Percentiles rank a stretch among this genome's conserved stretches.
Conservation (phyloP, 2,329 filamentous ascomycete genomes). For the Trichoderma harzianum region DNA sequence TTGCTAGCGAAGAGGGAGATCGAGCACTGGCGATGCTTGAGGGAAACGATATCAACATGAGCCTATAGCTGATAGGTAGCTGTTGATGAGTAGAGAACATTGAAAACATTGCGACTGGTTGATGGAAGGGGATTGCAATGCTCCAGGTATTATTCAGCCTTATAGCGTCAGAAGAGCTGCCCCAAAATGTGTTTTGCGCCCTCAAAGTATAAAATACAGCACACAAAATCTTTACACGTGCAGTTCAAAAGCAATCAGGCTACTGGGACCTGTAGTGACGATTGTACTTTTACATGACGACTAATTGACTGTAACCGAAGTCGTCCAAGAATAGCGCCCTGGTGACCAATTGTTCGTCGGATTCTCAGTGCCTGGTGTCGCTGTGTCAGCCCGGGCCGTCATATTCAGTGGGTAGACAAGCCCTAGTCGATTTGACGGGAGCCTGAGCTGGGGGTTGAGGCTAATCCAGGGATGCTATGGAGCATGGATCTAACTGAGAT, state of each 20-base stretch:
- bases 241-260: not conserved
- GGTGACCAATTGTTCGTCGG: not conserved
- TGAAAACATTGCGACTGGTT: too few relatives aligned
- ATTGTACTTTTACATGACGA: not conserved
- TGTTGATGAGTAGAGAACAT: too few relatives aligned
- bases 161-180: not conserved
- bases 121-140: not conserved
- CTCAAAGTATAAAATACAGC: not conserved
- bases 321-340: not conserved
- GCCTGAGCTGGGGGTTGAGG: not conserved
- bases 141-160: not conserved
- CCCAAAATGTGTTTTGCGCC: not conserved
- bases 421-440: not conserved
- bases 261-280: not conserved
- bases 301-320: not conserved
- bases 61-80: not conserved
- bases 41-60: not conserved
- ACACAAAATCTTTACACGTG: not conserved
- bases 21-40: not conserved
- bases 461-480: not conserved
- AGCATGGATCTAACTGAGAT: not conserved
- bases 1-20: conserved; percentile 11
- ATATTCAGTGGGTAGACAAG: not conserved
- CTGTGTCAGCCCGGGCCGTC: not conserved
- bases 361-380: not conserved